Evolutionary conservation across 352 stramenopile genomes (phyloP), one percentile per base, ranked within the genome.

Genomic region (Globisporangium perplexum): DNA sequence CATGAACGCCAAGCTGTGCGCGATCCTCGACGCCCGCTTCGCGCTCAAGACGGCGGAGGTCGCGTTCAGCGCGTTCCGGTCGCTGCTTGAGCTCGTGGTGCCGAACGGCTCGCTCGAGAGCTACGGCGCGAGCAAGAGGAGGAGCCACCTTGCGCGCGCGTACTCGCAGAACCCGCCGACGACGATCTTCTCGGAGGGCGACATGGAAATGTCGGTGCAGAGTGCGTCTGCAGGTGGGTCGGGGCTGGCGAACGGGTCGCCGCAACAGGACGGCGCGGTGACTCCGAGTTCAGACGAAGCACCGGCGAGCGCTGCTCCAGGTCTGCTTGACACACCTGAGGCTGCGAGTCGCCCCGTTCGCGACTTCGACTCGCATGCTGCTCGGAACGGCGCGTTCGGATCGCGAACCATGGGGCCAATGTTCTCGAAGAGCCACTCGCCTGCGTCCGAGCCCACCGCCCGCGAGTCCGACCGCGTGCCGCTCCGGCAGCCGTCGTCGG

Each of bases 51-150:
- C 65, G 44, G 24, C 55, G 0, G 63, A 75, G 11, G 67, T 74
- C 18, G 65, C 63, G 0, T 80, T 71, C 44, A 51, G 41, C 10
- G 55, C 64, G 0, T 85, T 85, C 47, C 63, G 64, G 4, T 53
- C 69, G 4, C 56, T 87, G 1, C 46, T 87, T 3, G 74, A 83
- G 52, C 65, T 87, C 11, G 56, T 87, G 24, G 66, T 84, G 17
- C 63, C 76, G 1, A 87, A 87, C 17, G 76, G 76, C 0, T 63
- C 74, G 33, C 43, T 79, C 1, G 60, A 62, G 2, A 66, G 50
- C 42, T 50, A 63, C 2, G 50, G 57, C n/a, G 14, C 35, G 31
- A 36, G n/a, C 1, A 51, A 31, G 10, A 43, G 24, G 18, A 18
- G 31, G 18, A 53, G 30, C 7, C 24, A 20, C 4, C 51, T 59